These are phyloP conservation scores for Poa pratensis DNA, from an alignment of 176 grass and related monocot genomes.

Conservation along the genomic window DNA sequence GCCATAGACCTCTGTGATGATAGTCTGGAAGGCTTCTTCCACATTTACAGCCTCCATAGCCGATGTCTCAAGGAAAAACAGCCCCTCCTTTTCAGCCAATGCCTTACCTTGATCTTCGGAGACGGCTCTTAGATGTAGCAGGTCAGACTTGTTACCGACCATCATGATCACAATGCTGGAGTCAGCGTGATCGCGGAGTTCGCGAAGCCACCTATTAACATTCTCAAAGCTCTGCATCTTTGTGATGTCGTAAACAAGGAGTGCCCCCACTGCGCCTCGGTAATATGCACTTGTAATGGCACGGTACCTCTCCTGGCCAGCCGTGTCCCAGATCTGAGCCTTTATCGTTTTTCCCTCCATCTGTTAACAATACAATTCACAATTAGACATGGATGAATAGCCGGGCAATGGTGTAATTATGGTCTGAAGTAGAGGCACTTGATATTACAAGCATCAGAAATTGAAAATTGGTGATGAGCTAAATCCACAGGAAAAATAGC, in stretches of 20 bases:
- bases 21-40: slow-evolving; percentile 79
- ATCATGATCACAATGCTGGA: slow-evolving; percentile 87
- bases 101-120: slow-evolving; percentile 64
- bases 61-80: slow-evolving; percentile 84
- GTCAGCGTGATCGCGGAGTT: slow-evolving; percentile 79
- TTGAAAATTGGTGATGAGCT: background rate
- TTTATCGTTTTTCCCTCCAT: slow-evolving; percentile 82
- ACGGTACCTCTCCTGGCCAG: slow-evolving; percentile 88
- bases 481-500: slow-evolving; percentile 25
- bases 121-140: slow-evolving; percentile 64
- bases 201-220: slow-evolving; percentile 74
- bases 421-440: background rate
- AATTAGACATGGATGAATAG: slow-evolving; percentile 26
- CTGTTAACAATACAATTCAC: slow-evolving; percentile 43
- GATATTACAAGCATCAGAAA: slow-evolving; percentile 9
- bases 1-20: slow-evolving; percentile 75
- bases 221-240: slow-evolving; percentile 81
- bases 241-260: slow-evolving; percentile 87
- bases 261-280: slow-evolving; percentile 75
- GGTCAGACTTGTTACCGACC: slow-evolving; percentile 77
- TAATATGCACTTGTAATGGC: slow-evolving; percentile 90
- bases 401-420: background rate
- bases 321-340: slow-evolving; percentile 95
- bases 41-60: slow-evolving; percentile 85
- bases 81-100: slow-evolving; percentile 78